phyloP scores from a whole-genome alignment of 2,329 filamentous ascomycete species.

The Metarhizium rileyi region DNA sequence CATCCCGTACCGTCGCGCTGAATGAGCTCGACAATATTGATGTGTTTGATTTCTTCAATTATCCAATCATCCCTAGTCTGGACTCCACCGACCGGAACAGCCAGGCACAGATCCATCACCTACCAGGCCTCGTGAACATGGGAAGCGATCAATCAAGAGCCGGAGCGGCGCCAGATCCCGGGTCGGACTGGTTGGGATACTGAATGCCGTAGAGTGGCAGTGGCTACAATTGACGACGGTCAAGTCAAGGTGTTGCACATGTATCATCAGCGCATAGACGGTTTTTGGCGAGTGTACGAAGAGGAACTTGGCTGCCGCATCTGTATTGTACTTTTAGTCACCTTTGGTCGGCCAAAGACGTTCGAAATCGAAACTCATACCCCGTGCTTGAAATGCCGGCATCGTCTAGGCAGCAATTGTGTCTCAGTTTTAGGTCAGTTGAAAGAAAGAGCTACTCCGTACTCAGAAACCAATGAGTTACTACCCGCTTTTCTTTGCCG shows the following conservation, averaged over 20 bases:
- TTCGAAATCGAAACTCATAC: background rate
- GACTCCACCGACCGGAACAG: constrained; percentile 4
- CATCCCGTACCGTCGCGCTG: constrained; percentile 27
- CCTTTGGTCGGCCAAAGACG: background rate
- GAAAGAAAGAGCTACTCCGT: too few species aligned
- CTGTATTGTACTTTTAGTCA: background rate
- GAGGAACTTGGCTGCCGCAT: background rate
- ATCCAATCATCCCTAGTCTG: constrained; percentile 23
- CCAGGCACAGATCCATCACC: constrained; percentile 16
- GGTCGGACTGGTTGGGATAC: constrained; percentile 12
- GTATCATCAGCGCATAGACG: background rate
- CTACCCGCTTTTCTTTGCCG: too few species aligned
- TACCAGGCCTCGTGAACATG: constrained; percentile 8
- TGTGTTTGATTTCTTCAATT: constrained; percentile 36
- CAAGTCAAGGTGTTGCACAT: background rate
- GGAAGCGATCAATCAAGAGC: constrained; percentile 2
- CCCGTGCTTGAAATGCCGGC: background rate
- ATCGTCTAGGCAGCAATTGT: too few species aligned
- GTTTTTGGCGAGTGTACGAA: background rate
- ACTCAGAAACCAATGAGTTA: too few species aligned
- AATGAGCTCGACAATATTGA: constrained; percentile 34
- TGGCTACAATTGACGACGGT: background rate
- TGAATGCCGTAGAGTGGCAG: background rate
- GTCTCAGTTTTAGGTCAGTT: too few species aligned
- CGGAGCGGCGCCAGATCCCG: constrained; percentile 7